Base-by-base conservation (phyloP, 768 basidiomycete species). In the Leucosporidium creatinivorum region DNA sequence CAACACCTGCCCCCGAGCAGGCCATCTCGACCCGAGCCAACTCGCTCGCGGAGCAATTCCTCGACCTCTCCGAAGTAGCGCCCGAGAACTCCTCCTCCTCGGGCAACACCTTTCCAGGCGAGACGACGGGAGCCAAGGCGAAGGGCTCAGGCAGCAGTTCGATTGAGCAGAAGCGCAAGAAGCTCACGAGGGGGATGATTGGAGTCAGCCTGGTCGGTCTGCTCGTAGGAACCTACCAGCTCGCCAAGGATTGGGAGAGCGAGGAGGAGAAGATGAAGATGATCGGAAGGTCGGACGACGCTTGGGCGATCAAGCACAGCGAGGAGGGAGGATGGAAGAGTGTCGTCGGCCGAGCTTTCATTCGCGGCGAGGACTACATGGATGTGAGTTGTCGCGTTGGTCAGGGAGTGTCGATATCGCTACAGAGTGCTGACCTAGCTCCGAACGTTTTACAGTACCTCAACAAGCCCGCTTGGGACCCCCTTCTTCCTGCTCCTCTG, bases 401-500 rank as follows among this genome's bases (percentile, higher is more conserved):
- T 57, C 58, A n/a, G 23, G 7, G 21, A 13, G 7, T 25, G 13
- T n/a, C 15, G 13, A 25, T 13, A n/a, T n/a, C n/a, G 23, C 39
- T 25, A 21, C 19, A 18, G 33, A 58, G 21, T 30, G 59, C 67
- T 26, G 65, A 59, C 33, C 62, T 50, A 30, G 74, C 65, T 65
- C 75, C 25, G 44, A n/a, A 23, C 28, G 47, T 31, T 49, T n/a
- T 58, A 26, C 67, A 96, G 91, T 87, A 86, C 77, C 93, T 98
- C 79, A 91, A 87, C 76, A 89, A 98, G 80, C 96, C 96, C 4
- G 85, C 87, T 56, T 96, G 91, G 89, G 82, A 87, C 33, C 91
- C 93, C 76, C 84, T 99, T 2, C 84, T 99, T 2, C 96, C 94
- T 0, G 87, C 90, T 52, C 88, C 89, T 17, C 82, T 88, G 52